These are phyloP conservation scores for Skeletonema grethae DNA, from an alignment of 108 stramenopile species.

Conservation along the genomic window DNA sequence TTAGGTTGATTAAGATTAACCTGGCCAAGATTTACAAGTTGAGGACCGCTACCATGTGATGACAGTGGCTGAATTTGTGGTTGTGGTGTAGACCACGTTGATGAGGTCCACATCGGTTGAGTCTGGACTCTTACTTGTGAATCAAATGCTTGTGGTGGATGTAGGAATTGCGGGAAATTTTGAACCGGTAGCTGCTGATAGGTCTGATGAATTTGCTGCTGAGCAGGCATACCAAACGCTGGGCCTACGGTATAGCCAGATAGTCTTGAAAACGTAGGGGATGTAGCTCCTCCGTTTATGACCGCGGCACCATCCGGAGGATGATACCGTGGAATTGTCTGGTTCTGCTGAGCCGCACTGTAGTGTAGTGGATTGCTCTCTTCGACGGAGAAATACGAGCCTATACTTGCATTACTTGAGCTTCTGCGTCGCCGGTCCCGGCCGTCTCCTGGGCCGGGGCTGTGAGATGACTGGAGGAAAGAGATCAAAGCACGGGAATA, in stretches of 20 bases:
- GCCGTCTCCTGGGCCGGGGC: slow-evolving; percentile 24
- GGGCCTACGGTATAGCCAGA: slow-evolving; percentile 8
- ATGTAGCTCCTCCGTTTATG: slow-evolving; percentile 16
- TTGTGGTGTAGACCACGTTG: slow-evolving; percentile 6
- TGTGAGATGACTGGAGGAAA: slow-evolving; percentile 10
- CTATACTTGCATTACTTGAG: slow-evolving; percentile 4
- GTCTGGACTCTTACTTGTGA: background rate
- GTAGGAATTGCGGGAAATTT: slow-evolving; percentile 3
- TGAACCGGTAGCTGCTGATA: slow-evolving; percentile 1
- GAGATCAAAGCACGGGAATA: background rate
- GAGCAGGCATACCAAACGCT: background rate
- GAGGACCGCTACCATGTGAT: background rate
- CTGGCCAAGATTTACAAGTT: background rate
- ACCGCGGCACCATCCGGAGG: slow-evolving; percentile 5
- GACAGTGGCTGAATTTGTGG: slow-evolving; percentile 14
- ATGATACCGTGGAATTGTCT: background rate
- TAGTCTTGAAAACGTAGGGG: slow-evolving; percentile 18
- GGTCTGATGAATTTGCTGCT: background rate
- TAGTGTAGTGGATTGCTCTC: slow-evolving; percentile 6
- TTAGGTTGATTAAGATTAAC: slow-evolving; percentile 1
- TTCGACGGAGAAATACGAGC: background rate
- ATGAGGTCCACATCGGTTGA: background rate
- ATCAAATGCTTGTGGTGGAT: slow-evolving; percentile 5
- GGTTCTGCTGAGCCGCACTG: slow-evolving; percentile 8
- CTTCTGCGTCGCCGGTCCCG: slow-evolving; percentile 16